phyloP scores from a whole-genome alignment of 805 yeast genomes.

The Kuraishia ogatae region DNA sequence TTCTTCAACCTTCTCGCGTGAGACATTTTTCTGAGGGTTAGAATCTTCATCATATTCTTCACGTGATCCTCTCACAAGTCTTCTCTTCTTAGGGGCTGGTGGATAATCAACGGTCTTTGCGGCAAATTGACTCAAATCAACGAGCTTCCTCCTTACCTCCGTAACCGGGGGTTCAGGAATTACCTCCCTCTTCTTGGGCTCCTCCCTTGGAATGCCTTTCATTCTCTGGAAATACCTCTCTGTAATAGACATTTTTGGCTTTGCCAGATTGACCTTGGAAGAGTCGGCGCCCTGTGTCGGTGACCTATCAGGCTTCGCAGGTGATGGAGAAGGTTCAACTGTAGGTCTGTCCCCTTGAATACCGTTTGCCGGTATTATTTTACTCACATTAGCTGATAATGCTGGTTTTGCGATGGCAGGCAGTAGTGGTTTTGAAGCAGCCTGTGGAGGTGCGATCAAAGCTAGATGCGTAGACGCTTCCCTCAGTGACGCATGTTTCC shows the following conservation, averaged over 20 bases:
- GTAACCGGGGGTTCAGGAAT: background rate
- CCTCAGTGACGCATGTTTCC: constrained; percentile 19
- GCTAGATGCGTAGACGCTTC: constrained; percentile 21
- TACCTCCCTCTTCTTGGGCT: background rate
- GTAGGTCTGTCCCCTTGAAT: background rate
- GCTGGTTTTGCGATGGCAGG: background rate
- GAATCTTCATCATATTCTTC: background rate
- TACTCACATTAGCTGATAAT: background rate
- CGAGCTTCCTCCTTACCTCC: background rate
- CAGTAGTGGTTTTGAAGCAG: background rate
- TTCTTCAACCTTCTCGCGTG: background rate
- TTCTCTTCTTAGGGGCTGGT: background rate
- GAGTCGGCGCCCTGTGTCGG: constrained; percentile 8
- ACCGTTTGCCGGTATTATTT: background rate
- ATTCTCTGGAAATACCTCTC: constrained; percentile 22
- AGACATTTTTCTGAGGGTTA: background rate
- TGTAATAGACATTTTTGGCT: constrained; percentile 27
- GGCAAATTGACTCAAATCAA: background rate
- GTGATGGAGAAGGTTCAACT: constrained; percentile 1
- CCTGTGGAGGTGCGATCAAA: constrained; percentile 11
- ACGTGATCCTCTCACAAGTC: constrained; percentile 1
- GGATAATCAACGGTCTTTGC: background rate
- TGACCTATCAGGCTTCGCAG: constrained; percentile 3
- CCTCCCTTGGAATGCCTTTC: constrained; percentile 1
- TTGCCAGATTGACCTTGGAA: constrained; percentile 30